Percentiles rank a stretch among this genome's conserved stretches.
These are phyloP conservation scores for Ceratobasidium sp. DNA, from an alignment of 1,284 basidiomycete genomes.

Conservation along the genomic window DNA sequence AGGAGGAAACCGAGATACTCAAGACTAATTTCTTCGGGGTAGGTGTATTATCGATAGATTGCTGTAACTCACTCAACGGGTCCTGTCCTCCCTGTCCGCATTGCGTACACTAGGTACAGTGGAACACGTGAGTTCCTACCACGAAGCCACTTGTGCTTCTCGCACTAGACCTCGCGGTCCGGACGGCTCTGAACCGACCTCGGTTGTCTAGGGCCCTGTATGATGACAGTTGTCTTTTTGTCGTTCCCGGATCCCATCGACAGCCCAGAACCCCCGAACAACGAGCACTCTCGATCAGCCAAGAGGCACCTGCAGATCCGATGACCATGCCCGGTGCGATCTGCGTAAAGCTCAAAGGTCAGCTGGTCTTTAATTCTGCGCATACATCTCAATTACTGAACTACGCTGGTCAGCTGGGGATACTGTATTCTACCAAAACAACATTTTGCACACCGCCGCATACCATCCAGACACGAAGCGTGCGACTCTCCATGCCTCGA, in stretches of 20 bases:
- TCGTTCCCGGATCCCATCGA: conserved; percentile 78
- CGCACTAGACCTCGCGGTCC: not conserved
- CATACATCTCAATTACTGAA: not conserved
- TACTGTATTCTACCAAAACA: conserved; percentile 84
- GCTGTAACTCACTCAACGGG: not conserved
- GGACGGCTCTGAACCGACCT: not conserved
- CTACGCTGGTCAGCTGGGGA: conserved; percentile 64
- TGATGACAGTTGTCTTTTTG: conserved; percentile 76
- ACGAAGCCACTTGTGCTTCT: not conserved
- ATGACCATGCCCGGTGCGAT: conserved; percentile 76
- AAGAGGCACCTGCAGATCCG: conserved; percentile 66
- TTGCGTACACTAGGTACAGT: conserved; percentile 68
- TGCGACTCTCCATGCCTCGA: conserved; percentile 78
- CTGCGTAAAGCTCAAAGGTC: conserved; percentile 68
- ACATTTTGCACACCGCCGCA: conserved; percentile 79
- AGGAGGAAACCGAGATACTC: conserved; percentile 72
- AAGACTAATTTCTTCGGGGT: conserved; percentile 74
- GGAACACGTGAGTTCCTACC: conserved; percentile 79
- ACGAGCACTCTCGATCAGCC: conserved; percentile 65
- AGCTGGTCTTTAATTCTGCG: conserved; percentile 48
- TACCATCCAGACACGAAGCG: conserved; percentile 67
- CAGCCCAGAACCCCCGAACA: conserved; percentile 69
- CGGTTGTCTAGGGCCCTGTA: conserved; percentile 68
- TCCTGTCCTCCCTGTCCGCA: not conserved
- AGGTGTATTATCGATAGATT: conserved; percentile 48